Conservation (phyloP, 2,329 filamentous ascomycete species). For the Ascochyta fabae region DNA sequence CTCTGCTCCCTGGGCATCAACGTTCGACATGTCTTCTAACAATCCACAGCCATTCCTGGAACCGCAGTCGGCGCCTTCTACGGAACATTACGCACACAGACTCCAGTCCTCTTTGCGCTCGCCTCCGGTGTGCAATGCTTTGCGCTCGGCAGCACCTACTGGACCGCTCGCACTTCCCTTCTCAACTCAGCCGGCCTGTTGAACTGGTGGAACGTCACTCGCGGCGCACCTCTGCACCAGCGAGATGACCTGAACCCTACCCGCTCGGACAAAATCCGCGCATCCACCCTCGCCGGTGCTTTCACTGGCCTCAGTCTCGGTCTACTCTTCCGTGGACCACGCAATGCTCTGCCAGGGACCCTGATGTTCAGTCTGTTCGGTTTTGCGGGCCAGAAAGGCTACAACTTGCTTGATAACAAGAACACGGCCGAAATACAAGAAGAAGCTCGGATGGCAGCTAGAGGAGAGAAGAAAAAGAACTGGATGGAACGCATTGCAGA, state of each 20-base stretch:
- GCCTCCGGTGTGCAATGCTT: constrained; percentile 82
- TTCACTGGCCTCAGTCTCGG: constrained; percentile 65
- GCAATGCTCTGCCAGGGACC: constrained; percentile 59
- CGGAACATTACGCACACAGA: constrained; percentile 66
- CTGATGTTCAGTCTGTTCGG: constrained; percentile 66
- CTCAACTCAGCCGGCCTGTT: constrained; percentile 42
- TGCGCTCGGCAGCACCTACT: constrained; percentile 76
- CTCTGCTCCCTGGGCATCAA: not conserved
- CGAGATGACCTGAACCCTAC: constrained; percentile 56
- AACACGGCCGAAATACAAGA: constrained; percentile 45
- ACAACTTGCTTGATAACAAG: constrained; percentile 59
- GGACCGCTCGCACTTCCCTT: constrained; percentile 62
- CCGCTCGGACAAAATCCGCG: constrained; percentile 66
- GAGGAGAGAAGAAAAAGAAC: constrained; percentile 43
- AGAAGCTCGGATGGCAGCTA: constrained; percentile 38
- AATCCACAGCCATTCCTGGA: constrained; percentile 64
- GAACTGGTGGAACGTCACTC: constrained; percentile 42
- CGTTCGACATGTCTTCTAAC: constrained; percentile 18
- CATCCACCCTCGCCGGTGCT: constrained; percentile 74
- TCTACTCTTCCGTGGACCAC: constrained; percentile 56
- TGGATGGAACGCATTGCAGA: constrained; percentile 60
- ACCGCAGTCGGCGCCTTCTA: constrained; percentile 60
- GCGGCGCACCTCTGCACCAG: constrained; percentile 29
- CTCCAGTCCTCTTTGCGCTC: constrained; percentile 72
- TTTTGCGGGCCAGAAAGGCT: constrained; percentile 62